Base-by-base conservation (phyloP, 2,329 filamentous ascomycete species). In the Zymoseptoria brevis region DNA sequence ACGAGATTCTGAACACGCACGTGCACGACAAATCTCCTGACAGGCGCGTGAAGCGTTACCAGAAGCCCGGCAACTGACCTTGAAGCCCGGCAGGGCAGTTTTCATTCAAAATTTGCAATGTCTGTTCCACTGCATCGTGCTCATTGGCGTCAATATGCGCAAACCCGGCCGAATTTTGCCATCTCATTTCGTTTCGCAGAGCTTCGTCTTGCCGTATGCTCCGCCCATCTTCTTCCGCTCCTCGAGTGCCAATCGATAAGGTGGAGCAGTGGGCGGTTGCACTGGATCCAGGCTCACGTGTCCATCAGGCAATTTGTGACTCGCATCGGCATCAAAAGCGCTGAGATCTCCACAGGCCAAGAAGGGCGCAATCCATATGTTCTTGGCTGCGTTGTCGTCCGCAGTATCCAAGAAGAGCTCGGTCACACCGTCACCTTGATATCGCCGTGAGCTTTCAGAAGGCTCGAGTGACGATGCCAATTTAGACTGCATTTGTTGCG, bases 331-430 rank as follows among this genome's bases (percentile, higher is more conserved):
- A 77, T 99, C 94, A 77, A 92, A 99, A 9, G 90, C 87, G 22
- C 91, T 95, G 56, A 99, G 80, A 75, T 99, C 94, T 52, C 94
- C 94, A 73, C 94, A 99, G n/a, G 94, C 92, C 68, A 99, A 83
- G 72, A 99, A 99, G 0, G 93, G 91, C 3, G 92, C 91, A 67
- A 97, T 93, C 91, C 93, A 97, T 55, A 87, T 79, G 29, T 79
- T 74, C 60, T 84, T 80, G 11, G 73, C 72, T 54, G 73, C 71
- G 11, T 71, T 65, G 80, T 67, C 72, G 83, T 19, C 58, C 55
- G n/a, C 59, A 56, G 74, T 75, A 65, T 75, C 76, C 3, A 79
- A 65, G 26, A 78, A 74, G 2, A 81, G 60, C 54, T 81, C 80
- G 0, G 75, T 74, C 9, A 79, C 71, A 0, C 79, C 80, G 55